phyloP scores from a whole-genome alignment of 108 stramenopile species.

The Pseudonitzschia pungens region DNA sequence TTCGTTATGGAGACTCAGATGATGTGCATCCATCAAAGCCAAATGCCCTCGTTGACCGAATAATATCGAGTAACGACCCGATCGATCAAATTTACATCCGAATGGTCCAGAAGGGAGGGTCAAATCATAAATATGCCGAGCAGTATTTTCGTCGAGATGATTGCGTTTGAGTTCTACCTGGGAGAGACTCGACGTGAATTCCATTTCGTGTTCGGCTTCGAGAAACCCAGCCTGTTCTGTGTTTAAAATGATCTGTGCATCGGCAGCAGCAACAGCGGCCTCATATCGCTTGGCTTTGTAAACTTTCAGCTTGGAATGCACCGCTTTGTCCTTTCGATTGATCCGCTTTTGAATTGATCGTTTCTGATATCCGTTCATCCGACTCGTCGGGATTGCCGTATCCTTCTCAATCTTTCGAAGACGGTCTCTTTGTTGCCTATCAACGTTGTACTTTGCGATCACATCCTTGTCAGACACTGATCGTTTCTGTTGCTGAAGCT shows the following conservation, averaged over 20 bases:
- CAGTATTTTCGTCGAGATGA: conserved; percentile 58
- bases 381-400: not conserved
- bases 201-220: conserved; percentile 79
- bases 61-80: conserved; percentile 66
- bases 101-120: conserved; percentile 60
- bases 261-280: conserved; percentile 73
- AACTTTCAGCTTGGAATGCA: conserved; percentile 39
- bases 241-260: conserved; percentile 71
- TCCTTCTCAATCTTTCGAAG: conserved; percentile 18
- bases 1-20: conserved; percentile 57
- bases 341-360: conserved; percentile 43
- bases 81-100: conserved; percentile 75
- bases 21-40: conserved; percentile 82
- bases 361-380: conserved; percentile 46
- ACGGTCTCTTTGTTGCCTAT: conserved; percentile 14
- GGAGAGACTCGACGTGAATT: conserved; percentile 62
- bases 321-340: conserved; percentile 26
- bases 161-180: conserved; percentile 60
- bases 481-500: conserved; percentile 24
- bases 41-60: conserved; percentile 71
- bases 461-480: conserved; percentile 17
- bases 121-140: conserved; percentile 78
- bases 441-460: conserved; percentile 29
- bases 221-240: conserved; percentile 66
- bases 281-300: conserved; percentile 64